Base-by-base conservation (phyloP, 1,284 basidiomycete genomes). In the Rhodotorula mucilaginosa region DNA sequence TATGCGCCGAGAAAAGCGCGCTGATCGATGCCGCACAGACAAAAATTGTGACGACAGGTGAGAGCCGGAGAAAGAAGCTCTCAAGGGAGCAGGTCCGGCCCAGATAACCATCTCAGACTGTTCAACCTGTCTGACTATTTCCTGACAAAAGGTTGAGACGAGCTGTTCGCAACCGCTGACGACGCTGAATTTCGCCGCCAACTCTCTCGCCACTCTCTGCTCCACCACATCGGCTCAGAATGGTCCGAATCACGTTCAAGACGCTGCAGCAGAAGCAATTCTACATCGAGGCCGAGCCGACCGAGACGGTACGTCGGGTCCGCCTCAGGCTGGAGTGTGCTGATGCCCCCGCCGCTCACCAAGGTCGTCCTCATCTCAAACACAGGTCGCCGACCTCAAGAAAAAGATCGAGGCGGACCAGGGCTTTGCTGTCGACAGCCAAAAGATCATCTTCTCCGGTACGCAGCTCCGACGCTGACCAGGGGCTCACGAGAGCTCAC, bases 381-480 rank as follows among this genome's bases (percentile, higher is more conserved):
- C 39, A 18, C 66, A 83, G 82, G 81, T 99, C 60, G 89, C 82
- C 61, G 84, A 84, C 77, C 83, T 99, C 79, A 99, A 99, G 86
- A 81, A 85, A 77, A 94, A 91, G 87, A 96, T 99, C 78, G 82
- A 87, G 73, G 85, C 87, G 61, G 81, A 84, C 13, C 92, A 97
- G 79, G 89, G 89, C 21, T 90, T 94, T 82, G 81, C 89, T 49
- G 84, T 87, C 31, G 86, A 87, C 52, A 81, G 82, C 66, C 94
- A 97, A 84, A 99, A 98, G 86, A 86, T 99, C 79, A 99, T 99
- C 82, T 98, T 93, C 83, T 89, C 93, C 62, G 93, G 93, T 92
- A 70, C 70, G 80, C 76, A 54, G 26, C 7, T 31, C 58, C 54
- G 44, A 64, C 58, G 19, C 67, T 58, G 15, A 0, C 29, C 13